Evolutionary conservation across 2,329 filamentous ascomycete species (phyloP), one percentile per base, ranked within the genome.

Genomic region (Verticillium klebahnii): DNA sequence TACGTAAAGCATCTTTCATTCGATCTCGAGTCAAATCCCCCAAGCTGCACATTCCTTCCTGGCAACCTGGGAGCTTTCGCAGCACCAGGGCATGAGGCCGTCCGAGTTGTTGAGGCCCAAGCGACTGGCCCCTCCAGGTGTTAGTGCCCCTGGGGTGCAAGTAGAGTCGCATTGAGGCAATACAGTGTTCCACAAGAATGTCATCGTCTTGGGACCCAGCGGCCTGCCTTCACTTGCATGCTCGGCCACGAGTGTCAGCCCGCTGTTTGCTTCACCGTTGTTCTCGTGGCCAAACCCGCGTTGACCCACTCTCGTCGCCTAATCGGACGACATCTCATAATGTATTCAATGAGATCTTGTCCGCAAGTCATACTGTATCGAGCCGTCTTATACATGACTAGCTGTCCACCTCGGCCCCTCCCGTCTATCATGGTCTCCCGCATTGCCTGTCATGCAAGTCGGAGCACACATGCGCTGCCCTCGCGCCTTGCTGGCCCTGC

Each of bases 1-100:
- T 86, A 78, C 83, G 83, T 84, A 65, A 61, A 64, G n/a, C 4
- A 60, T 61, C 57, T 66, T 63, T 62, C 60, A 31, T 58, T 19
- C 4, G 40, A 14, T 39, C 34, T 17, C 25, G 1, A 29, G 8
- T 32, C 25, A 9, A n/a, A n/a, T n/a, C n/a, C 19, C 12, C 19
- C 19, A 23, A 23, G 45, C 17, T 23, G 6, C 17, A 2, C 17
- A 56, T 23, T 56, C n/a, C 23, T 2, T 23, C 9, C 17, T n/a
- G 8, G n/a, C n/a, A 9, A 50, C 8, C n/a, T 50, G 45, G 23
- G 8, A 25, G 19, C 59, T 58, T 56, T 59, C 23, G 64, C 60
- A 61, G 36, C 34, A 62, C 37, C 60, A 62, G 36, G 59, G 34
- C 23, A 60, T 61, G 60, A 19, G 29, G 58, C 34, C 56, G 2